phyloP scores from a whole-genome alignment of 768 basidiomycete species.

The Coprinopsis strossmayeri region DNA sequence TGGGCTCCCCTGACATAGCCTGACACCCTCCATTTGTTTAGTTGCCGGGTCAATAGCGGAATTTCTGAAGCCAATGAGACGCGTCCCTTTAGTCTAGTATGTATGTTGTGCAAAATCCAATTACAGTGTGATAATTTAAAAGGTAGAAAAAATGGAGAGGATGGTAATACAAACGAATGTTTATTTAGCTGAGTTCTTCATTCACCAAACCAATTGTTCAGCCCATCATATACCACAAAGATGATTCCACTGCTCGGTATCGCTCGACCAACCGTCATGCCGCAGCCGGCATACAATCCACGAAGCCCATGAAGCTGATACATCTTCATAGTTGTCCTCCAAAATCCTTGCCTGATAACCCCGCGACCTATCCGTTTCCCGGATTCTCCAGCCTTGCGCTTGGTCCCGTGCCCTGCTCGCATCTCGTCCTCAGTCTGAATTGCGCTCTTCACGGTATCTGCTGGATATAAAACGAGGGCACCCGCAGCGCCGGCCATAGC shows the following conservation, averaged over 20 bases:
- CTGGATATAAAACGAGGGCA: conserved; percentile 89
- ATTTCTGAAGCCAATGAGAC: too few species aligned
- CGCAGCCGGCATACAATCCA: conserved; percentile 85
- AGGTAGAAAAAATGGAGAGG: neutral
- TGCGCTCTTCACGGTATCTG: conserved; percentile 90
- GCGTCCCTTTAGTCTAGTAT: too few species aligned
- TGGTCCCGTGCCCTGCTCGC: conserved; percentile 20
- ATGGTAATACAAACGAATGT: neutral
- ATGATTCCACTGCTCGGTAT: conserved; percentile 87
- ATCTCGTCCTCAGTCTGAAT: conserved; percentile 94
- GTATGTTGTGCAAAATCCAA: too few species aligned
- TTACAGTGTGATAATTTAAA: too few species aligned
- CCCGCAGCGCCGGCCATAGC: conserved; percentile 82
- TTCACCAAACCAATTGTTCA: conserved; percentile 34
- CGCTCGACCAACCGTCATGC: conserved; percentile 76
- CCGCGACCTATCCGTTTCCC: conserved; percentile 1
- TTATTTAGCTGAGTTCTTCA: neutral
- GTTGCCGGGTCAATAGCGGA: too few species aligned
- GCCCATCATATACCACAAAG: conserved; percentile 81
- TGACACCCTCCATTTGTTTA: too few species aligned
- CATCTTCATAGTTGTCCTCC: conserved; percentile 59
- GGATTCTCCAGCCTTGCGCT: conserved; percentile 26
- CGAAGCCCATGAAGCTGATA: conserved; percentile 66
- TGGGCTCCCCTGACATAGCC: too few species aligned
- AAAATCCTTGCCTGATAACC: conserved; percentile 24